phyloP scores from a whole-genome alignment of 805 yeast species.

The Pichia kluyveri region DNA sequence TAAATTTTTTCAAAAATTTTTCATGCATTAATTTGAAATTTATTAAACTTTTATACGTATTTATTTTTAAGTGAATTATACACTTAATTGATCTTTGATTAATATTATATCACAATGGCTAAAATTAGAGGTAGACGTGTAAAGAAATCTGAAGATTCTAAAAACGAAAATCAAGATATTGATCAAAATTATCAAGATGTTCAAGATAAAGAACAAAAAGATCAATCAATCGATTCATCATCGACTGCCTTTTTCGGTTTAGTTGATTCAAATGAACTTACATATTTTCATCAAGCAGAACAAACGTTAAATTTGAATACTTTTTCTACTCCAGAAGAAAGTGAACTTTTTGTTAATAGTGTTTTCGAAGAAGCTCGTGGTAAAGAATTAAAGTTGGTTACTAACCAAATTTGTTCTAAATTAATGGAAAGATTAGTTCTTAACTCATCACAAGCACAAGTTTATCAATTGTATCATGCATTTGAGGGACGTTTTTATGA shows the following conservation, averaged over 20 bases:
- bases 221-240: neutral
- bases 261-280: slow-evolving; percentile 74
- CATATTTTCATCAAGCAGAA: slow-evolving; percentile 90
- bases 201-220: neutral
- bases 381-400: slow-evolving; percentile 83
- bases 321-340: slow-evolving; percentile 66
- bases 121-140: slow-evolving; percentile 29
- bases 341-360: slow-evolving; percentile 59
- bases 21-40: no score
- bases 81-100: neutral
- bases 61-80: no score
- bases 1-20: neutral
- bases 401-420: slow-evolving; percentile 92
- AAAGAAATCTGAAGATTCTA: slow-evolving; percentile 4
- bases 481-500: slow-evolving; percentile 71
- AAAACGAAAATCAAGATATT: neutral
- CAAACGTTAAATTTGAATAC: slow-evolving; percentile 74
- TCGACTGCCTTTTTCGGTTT: slow-evolving; percentile 67
- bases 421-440: slow-evolving; percentile 80
- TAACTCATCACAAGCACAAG: slow-evolving; percentile 52
- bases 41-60: no score
- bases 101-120: slow-evolving; percentile 11
- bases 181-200: slow-evolving; percentile 6
- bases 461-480: slow-evolving; percentile 54
- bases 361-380: slow-evolving; percentile 82